A percentile compares a stretch with the other conserved stretches of the same genome.
phyloP scores from a whole-genome alignment of 2,329 filamentous ascomycete species.

The Xylaria sp. region DNA sequence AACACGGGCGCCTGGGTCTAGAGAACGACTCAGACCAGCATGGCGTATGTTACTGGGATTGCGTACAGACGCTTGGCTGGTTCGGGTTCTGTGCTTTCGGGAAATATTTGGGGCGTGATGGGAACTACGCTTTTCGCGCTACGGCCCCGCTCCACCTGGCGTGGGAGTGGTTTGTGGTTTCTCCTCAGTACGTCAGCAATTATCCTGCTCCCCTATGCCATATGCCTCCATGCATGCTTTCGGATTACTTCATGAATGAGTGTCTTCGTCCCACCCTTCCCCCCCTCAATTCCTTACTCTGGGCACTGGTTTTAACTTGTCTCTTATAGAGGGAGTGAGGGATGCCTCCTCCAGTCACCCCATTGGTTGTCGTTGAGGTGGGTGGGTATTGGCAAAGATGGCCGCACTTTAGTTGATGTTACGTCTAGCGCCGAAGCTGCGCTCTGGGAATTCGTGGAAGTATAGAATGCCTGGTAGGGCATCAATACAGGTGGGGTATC shows the following conservation, averaged over 20 bases:
- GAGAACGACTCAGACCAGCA: neutral
- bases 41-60: neutral
- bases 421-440: constrained; percentile 6
- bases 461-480: neutral
- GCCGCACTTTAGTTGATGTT: neutral
- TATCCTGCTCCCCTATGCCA: neutral
- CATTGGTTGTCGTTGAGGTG: constrained; percentile 6
- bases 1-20: neutral
- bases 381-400: constrained; percentile 1
- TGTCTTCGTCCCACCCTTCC: no score
- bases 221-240: neutral
- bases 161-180: constrained; percentile 16
- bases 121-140: constrained; percentile 10
- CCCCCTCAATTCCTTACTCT: neutral
- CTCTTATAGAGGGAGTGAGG: neutral
- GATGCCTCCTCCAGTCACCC: constrained; percentile 14
- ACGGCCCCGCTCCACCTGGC: neutral
- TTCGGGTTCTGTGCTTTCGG: constrained; percentile 9
- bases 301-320: neutral
- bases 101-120: constrained; percentile 10
- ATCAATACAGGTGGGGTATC: neutral
- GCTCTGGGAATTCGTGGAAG: constrained; percentile 20
- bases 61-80: constrained; percentile 5
- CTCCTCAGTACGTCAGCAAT: neutral
- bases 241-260: neutral